A percentile compares a stretch with the other conserved stretches of the same genome.
These are phyloP conservation scores for Boletus semigastroideus DNA, from an alignment of 1,284 basidiomycete species.

Conservation along the genomic window DNA sequence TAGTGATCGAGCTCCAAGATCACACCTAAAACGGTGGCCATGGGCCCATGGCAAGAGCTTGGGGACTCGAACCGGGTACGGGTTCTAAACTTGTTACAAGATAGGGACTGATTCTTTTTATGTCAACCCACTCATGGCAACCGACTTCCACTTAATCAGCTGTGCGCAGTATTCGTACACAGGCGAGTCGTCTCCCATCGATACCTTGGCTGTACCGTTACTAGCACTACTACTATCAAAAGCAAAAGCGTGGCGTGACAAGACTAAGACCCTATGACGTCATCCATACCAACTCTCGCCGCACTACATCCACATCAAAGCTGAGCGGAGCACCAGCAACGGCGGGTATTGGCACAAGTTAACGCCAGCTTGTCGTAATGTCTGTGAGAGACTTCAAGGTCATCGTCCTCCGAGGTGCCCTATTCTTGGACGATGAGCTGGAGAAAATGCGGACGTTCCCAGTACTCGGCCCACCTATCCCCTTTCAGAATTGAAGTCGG, in stretches of 20 bases:
- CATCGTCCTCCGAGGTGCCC: not conserved
- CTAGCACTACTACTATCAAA: too few relatives aligned
- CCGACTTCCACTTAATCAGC: too few relatives aligned
- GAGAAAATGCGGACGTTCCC: conserved; percentile 7
- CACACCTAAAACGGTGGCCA: conserved; percentile 1
- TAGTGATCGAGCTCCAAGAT: not conserved
- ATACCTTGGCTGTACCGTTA: too few relatives aligned
- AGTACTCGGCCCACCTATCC: not conserved
- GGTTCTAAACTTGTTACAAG: conserved; percentile 16
- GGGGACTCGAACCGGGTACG: conserved; percentile 10
- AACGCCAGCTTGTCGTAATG: conserved; percentile 4
- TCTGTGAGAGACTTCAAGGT: conserved; percentile 2
- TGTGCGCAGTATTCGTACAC: conserved; percentile 1
- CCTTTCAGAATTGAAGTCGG: too few relatives aligned
- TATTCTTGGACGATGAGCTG: not conserved
- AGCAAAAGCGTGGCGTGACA: too few relatives aligned
- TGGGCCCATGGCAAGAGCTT: conserved; percentile 9
- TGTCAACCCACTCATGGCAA: conserved; percentile 3
- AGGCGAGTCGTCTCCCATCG: too few relatives aligned
- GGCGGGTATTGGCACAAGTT: not conserved
- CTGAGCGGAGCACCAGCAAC: not conserved
- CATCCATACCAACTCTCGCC: too few relatives aligned
- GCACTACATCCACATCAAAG: too few relatives aligned
- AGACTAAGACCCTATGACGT: too few relatives aligned
- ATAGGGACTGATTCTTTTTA: conserved; percentile 25